These are phyloP conservation scores for Claviceps sp. DNA, from an alignment of 2,329 filamentous ascomycete species.

Conservation along the genomic window DNA sequence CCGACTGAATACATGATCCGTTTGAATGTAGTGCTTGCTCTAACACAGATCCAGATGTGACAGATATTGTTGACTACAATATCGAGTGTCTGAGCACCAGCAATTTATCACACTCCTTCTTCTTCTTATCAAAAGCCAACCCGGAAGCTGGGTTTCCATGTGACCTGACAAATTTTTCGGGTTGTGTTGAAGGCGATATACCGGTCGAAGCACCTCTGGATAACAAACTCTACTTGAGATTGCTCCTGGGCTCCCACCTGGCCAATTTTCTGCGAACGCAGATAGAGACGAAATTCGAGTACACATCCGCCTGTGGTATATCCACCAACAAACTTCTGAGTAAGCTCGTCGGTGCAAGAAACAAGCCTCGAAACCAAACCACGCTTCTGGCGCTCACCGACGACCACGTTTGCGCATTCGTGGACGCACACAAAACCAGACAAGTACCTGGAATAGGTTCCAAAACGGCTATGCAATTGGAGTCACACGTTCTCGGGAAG, in stretches of 20 bases:
- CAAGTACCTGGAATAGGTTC: conserved; percentile 78
- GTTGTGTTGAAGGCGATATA: conserved; percentile 33
- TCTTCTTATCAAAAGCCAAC: conserved; percentile 58
- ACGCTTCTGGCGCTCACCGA: conserved; percentile 58
- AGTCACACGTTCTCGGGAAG: conserved; percentile 37
- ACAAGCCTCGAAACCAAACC: conserved; percentile 84
- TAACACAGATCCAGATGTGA: conserved; percentile 49
- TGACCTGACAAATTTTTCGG: conserved; percentile 55
- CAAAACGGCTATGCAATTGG: conserved; percentile 39
- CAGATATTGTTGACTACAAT: conserved; percentile 78
- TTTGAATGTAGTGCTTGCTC: background rate
- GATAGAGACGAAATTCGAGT: conserved; percentile 65
- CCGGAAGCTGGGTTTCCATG: conserved; percentile 71
- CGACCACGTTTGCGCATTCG: conserved; percentile 47
- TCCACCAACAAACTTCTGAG: conserved; percentile 77
- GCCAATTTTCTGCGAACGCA: conserved; percentile 58
- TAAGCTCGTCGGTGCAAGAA: conserved; percentile 69
- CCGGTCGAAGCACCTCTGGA: conserved; percentile 14
- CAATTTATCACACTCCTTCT: conserved; percentile 58
- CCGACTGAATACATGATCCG: background rate
- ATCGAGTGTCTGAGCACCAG: conserved; percentile 53
- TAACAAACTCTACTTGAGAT: conserved; percentile 38
- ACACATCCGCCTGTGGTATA: conserved; percentile 78
- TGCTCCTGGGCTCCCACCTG: conserved; percentile 70
- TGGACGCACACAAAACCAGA: conserved; percentile 63